Percentiles rank a stretch among this genome's conserved stretches.
phyloP scores from a whole-genome alignment of 768 basidiomycete genomes.

The Mycena galopus region DNA sequence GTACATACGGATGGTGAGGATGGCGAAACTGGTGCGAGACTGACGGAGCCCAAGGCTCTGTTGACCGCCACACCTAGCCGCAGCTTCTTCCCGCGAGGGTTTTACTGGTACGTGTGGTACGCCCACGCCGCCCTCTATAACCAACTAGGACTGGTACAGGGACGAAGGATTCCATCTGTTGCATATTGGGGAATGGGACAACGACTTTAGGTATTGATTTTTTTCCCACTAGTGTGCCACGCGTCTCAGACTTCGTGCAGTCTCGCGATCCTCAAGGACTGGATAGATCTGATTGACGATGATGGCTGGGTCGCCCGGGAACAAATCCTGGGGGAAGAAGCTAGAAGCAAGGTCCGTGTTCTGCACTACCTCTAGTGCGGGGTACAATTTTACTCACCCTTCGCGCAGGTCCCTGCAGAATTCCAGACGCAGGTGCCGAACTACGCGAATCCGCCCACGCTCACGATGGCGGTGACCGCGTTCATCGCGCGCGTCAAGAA shows the following conservation, averaged over 20 bases:
- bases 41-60: conserved; percentile 82
- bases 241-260: conserved; percentile 51
- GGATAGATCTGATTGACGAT: conserved; percentile 92
- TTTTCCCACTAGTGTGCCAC: background rate
- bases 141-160: conserved; percentile 59
- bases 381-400: conserved; percentile 2
- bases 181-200: conserved; percentile 94
- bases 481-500: conserved; percentile 83
- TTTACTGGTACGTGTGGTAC: conserved; percentile 82
- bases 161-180: conserved; percentile 97
- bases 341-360: conserved; percentile 82
- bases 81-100: conserved; percentile 97
- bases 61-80: conserved; percentile 95
- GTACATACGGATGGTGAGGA: conserved; percentile 53
- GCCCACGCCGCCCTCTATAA: conserved; percentile 1
- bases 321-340: conserved; percentile 97
- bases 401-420: conserved; percentile 79
- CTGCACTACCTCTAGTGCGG: background rate
- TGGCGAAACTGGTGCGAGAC: conserved; percentile 63
- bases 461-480: conserved; percentile 93
- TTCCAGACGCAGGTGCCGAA: conserved; percentile 95
- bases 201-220: conserved; percentile 74
- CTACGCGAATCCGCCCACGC: conserved; percentile 95
- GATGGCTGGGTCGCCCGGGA: conserved; percentile 97
- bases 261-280: conserved; percentile 89